Base-by-base conservation (phyloP, 2,329 filamentous ascomycete species). In the Aspergillus luchuensis region DNA sequence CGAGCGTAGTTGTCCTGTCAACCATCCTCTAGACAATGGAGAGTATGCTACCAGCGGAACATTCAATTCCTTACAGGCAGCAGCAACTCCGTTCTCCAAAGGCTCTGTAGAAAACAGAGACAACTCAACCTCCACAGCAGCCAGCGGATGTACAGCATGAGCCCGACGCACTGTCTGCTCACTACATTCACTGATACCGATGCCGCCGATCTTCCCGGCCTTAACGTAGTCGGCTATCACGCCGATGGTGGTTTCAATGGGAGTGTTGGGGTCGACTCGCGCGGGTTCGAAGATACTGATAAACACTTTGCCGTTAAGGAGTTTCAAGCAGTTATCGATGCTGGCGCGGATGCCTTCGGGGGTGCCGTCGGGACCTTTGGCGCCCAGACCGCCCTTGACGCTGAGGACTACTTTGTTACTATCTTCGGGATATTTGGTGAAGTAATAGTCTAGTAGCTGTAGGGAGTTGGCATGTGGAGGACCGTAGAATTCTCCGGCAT, bases 31-130 rank as follows among this genome's bases (percentile, higher is more conserved):
- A 4, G 89, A 87, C 0, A 92, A 79, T 1, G 91, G 90, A 48
- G 88, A 89, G 76, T 92, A 93, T 0, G 88, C 89, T 38, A 91
- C 76, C 51, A 93, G 78, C 0, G 89, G 87, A 61, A 94, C 91
- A 50, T 81, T 78, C 49, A 89, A 75, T 71, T 93, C 82, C 0
- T 79, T 81, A 68, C 86, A 89, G 0, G 84, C 81, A 2, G 78
- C 79, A 3, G 81, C 80, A 38, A 87, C 74, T 2, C 84, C 63
- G 49, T 67, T 67, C 11, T 36, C 28, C 45, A 66, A 28, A 17
- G 52, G 49, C 1, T 63, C 58, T 5, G 61, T 58, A 4, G 63
- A 55, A 5, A 59, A 65, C 0, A 60, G 38, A 5, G 54, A 58
- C 8, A 61, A 39, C 15, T 65, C 61, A 4, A 57, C 62, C 1